Evolutionary conservation across 2,329 filamentous ascomycete genomes (phyloP).

Genomic region (Cordyceps tenuipes): DNA sequence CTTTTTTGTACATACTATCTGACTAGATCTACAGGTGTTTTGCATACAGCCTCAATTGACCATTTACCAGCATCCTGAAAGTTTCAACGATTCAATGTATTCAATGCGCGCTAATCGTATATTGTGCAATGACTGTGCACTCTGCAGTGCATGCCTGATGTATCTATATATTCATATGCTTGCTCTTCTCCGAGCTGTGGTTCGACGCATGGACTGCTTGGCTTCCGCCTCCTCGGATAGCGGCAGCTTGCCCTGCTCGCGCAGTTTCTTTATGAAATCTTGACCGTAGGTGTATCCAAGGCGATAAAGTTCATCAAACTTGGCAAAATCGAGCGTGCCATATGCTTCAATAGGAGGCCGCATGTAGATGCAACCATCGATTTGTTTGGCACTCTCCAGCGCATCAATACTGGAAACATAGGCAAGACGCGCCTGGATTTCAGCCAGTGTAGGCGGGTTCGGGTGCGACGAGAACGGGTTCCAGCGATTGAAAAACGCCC

Average conservation of each 20-base stretch:
- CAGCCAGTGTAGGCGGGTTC: conserved; percentile 88
- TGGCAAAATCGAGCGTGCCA: conserved; percentile 90
- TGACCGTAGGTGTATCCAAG: conserved; percentile 82
- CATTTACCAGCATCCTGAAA: not conserved
- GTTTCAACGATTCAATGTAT: not conserved
- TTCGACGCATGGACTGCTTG: conserved; percentile 67
- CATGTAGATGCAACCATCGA: conserved; percentile 91
- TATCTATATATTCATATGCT: conserved; percentile 49
- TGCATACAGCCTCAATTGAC: not conserved
- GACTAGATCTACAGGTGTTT: not conserved
- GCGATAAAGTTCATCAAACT: conserved; percentile 94
- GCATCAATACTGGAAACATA: conserved; percentile 95
- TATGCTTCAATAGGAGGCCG: conserved; percentile 88
- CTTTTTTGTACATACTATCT: not conserved
- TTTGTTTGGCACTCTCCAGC: conserved; percentile 84
- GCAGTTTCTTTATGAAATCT: conserved; percentile 67
- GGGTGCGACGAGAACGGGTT: conserved; percentile 85
- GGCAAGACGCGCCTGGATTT: conserved; percentile 89
- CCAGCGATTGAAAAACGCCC: conserved; percentile 93
- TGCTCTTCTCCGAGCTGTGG: conserved; percentile 69
- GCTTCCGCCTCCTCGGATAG: conserved; percentile 65
- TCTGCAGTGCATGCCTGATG: not conserved
- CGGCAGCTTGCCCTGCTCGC: conserved; percentile 67
- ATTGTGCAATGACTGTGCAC: not conserved
- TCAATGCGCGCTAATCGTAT: not conserved